A percentile compares a stretch with the other conserved stretches of the same genome.
phyloP scores from a whole-genome alignment of 495 filamentous ascomycete genomes.

The Podospora tetraspora region DNA sequence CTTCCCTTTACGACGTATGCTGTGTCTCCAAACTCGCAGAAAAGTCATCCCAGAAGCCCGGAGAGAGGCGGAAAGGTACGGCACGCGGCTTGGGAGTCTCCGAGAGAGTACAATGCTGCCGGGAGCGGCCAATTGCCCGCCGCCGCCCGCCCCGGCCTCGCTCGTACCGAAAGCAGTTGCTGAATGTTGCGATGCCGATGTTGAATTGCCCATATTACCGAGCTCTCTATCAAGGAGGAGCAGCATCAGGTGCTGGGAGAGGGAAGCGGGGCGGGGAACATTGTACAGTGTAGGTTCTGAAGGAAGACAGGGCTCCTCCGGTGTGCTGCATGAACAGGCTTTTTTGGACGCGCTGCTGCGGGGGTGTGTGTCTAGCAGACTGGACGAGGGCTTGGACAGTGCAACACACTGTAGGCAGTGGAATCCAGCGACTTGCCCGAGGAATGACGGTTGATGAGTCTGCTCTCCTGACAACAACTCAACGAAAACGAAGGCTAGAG shows the following conservation, averaged over 20 bases:
- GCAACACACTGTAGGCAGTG: neutral
- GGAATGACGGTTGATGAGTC: neutral
- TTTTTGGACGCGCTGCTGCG: neutral
- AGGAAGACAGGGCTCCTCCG: neutral
- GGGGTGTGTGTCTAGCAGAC: slow-evolving; percentile 9
- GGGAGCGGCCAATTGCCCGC: slow-evolving; percentile 7
- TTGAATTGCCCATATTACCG: slow-evolving; percentile 15
- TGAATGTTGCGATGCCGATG: neutral
- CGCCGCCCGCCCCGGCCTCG: neutral
- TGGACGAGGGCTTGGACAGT: slow-evolving; percentile 7
- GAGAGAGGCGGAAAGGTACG: neutral
- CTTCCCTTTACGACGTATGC: neutral
- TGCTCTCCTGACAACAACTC: neutral
- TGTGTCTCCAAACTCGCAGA: neutral
- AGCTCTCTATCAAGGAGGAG: neutral
- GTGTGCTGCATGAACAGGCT: slow-evolving; percentile 22
- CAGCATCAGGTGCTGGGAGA: neutral
- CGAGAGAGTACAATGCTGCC: neutral
- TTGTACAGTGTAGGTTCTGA: neutral
- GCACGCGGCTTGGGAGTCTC: neutral
- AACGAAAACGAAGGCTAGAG: neutral
- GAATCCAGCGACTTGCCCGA: neutral
- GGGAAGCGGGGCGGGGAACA: neutral
- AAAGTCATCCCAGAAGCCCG: neutral
- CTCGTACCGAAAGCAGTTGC: neutral